These are phyloP conservation scores for Colletotrichum salicis DNA, from an alignment of 2,329 filamentous ascomycete genomes.

Conservation along the genomic window DNA sequence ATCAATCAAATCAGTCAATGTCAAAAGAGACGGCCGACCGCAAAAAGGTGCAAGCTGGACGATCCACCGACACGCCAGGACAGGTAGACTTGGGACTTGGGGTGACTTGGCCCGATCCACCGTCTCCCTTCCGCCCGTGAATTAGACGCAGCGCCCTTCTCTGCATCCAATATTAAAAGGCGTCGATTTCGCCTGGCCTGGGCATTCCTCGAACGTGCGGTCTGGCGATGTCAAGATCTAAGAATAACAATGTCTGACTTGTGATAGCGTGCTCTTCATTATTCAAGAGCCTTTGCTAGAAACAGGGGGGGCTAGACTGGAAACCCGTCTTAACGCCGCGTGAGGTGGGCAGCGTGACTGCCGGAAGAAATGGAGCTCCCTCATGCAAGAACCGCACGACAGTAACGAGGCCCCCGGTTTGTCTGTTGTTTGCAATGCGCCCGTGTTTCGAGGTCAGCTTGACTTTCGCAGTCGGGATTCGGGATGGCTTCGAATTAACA, in stretches of 20 bases:
- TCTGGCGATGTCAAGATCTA: slow-evolving; percentile 3
- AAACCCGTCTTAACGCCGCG: slow-evolving; percentile 16
- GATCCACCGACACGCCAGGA: slow-evolving; percentile 25
- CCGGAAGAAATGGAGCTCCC: slow-evolving; percentile 26
- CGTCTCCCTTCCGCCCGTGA: slow-evolving; percentile 17
- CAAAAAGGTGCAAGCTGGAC: slow-evolving; percentile 23
- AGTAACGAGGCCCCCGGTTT: not conserved
- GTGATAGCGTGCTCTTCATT: not conserved
- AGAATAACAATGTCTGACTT: slow-evolving; percentile 16
- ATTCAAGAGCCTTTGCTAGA: not conserved
- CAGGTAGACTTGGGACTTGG: not conserved
- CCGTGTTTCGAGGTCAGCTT: not conserved
- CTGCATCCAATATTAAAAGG: not conserved
- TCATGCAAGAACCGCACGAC: slow-evolving; percentile 9
- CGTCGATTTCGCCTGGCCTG: slow-evolving; percentile 17
- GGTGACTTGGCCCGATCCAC: slow-evolving; percentile 12
- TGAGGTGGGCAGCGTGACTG: slow-evolving; percentile 28
- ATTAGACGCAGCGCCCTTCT: not conserved
- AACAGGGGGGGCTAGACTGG: slow-evolving; percentile 19
- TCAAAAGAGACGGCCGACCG: slow-evolving; percentile 22
- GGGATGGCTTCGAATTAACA: not conserved
- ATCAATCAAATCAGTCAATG: slow-evolving; percentile 13
- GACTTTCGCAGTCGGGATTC: not conserved
- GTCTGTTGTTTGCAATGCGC: not conserved
- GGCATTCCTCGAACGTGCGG: slow-evolving; percentile 1